Conservation (phyloP, 1,284 basidiomycete species). For the Omphalotus olearius region DNA sequence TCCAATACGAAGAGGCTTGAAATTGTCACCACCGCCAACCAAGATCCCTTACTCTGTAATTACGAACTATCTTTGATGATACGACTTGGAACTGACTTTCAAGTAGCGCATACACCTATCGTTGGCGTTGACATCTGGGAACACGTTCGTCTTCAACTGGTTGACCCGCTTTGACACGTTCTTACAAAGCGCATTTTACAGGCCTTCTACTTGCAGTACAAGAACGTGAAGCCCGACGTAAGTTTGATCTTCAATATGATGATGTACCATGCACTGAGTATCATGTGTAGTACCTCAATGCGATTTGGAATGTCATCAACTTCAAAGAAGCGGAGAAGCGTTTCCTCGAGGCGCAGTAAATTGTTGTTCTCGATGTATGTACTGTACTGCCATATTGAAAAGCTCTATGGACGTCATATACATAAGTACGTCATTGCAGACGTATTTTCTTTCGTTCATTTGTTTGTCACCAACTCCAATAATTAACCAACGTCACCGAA, state of each 20-base stretch:
- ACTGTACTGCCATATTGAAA: too few relatives aligned
- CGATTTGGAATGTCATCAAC: slow-evolving; percentile 92
- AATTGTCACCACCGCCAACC: slow-evolving; percentile 90
- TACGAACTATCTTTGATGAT: not conserved
- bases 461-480: too few relatives aligned
- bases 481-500: too few relatives aligned
- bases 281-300: slow-evolving; percentile 70
- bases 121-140: slow-evolving; percentile 98
- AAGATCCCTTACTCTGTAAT: slow-evolving; percentile 80
- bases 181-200: slow-evolving; percentile 18
- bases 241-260: slow-evolving; percentile 28
- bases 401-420: too few relatives aligned
- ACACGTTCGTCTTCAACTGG: slow-evolving; percentile 35
- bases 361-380: slow-evolving; percentile 30
- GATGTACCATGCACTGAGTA: not conserved
- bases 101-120: slow-evolving; percentile 79
- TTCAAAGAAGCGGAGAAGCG: slow-evolving; percentile 85
- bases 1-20: slow-evolving; percentile 73
- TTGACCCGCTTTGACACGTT: not conserved
- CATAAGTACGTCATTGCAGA: too few relatives aligned
- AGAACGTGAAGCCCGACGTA: slow-evolving; percentile 89
- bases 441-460: too few relatives aligned
- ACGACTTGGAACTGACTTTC: not conserved
- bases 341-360: slow-evolving; percentile 44
- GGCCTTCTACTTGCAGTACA: slow-evolving; percentile 89